These are phyloP conservation scores for Apiotrichum veenhuisii DNA, from an alignment of 1,284 basidiomycete genomes.

Conservation along the genomic window DNA sequence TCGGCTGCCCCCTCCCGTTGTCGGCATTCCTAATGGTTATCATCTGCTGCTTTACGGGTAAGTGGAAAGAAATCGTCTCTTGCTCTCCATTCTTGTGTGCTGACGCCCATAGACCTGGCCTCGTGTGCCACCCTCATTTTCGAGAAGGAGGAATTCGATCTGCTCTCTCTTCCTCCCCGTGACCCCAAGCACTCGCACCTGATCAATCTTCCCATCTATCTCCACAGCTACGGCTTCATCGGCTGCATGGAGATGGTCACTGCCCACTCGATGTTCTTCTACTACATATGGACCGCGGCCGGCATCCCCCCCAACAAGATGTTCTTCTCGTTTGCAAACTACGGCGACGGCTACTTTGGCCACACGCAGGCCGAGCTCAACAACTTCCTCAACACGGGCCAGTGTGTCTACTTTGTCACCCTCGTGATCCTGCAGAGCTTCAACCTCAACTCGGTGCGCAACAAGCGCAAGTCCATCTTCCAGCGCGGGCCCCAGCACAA, in stretches of 20 bases:
- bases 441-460: conserved; percentile 55
- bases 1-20: conserved; percentile 56
- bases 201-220: conserved; percentile 54
- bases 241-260: conserved; percentile 57
- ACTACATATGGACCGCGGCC: conserved; percentile 52
- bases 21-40: conserved; percentile 53
- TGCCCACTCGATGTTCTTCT: conserved; percentile 54
- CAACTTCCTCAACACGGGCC: conserved; percentile 52
- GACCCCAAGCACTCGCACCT: conserved; percentile 56
- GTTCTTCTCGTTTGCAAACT: conserved; percentile 51
- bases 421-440: conserved; percentile 66
- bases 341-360: conserved; percentile 51
- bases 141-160: conserved; percentile 58
- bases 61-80: conserved; percentile 50
- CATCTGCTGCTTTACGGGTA: conserved; percentile 11
- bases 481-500: conserved; percentile 50
- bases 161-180: conserved; percentile 61
- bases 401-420: conserved; percentile 58
- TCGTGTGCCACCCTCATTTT: conserved; percentile 58
- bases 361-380: conserved; percentile 41
- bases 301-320: conserved; percentile 59
- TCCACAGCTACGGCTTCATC: conserved; percentile 64
- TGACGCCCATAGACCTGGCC: conserved; percentile 51
- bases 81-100: too few species aligned
- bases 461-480: conserved; percentile 55